Percentiles rank a stretch among this genome's conserved stretches.
Evolutionary conservation across 371 early-diverging fungal species (phyloP).

Genomic region (Circinella umbellata): DNA sequence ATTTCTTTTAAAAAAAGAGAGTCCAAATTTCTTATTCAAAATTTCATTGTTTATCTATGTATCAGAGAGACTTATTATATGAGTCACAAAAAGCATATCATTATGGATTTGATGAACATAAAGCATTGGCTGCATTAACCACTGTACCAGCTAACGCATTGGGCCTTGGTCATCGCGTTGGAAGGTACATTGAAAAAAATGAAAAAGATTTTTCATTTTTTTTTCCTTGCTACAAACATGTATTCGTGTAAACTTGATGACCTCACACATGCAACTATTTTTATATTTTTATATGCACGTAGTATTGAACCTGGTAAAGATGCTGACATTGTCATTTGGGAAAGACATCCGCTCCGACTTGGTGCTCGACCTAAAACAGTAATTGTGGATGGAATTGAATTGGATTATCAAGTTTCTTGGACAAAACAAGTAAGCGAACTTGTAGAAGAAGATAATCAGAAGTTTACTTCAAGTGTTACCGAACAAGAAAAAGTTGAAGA

Average conservation of each 20-base stretch:
- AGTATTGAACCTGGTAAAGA: slow-evolving; percentile 71
- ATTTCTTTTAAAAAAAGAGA: no score
- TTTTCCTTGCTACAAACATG: no score
- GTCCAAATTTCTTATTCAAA: no score
- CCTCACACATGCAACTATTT: not conserved
- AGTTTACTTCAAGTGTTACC: not conserved
- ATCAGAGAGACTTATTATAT: slow-evolving; percentile 67
- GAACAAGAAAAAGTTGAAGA: slow-evolving; percentile 9
- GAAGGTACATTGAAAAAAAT: slow-evolving; percentile 29
- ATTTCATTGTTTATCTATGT: not conserved
- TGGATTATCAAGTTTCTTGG: slow-evolving; percentile 47
- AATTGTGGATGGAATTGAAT: slow-evolving; percentile 74
- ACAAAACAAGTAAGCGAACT: slow-evolving; percentile 28
- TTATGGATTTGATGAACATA: slow-evolving; percentile 72
- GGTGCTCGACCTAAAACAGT: slow-evolving; percentile 82
- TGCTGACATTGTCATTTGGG: slow-evolving; percentile 83
- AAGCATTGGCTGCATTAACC: slow-evolving; percentile 73
- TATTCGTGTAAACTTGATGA: not conserved
- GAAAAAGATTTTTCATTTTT: no score
- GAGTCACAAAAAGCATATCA: slow-evolving; percentile 83
- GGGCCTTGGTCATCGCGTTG: slow-evolving; percentile 74
- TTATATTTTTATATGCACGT: no score
- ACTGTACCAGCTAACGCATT: slow-evolving; percentile 76
- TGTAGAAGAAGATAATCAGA: slow-evolving; percentile 9
- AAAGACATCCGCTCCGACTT: slow-evolving; percentile 71